These are phyloP conservation scores for Novymonas esmeraldas DNA, from an alignment of 208 protist species.

Conservation along the genomic window DNA sequence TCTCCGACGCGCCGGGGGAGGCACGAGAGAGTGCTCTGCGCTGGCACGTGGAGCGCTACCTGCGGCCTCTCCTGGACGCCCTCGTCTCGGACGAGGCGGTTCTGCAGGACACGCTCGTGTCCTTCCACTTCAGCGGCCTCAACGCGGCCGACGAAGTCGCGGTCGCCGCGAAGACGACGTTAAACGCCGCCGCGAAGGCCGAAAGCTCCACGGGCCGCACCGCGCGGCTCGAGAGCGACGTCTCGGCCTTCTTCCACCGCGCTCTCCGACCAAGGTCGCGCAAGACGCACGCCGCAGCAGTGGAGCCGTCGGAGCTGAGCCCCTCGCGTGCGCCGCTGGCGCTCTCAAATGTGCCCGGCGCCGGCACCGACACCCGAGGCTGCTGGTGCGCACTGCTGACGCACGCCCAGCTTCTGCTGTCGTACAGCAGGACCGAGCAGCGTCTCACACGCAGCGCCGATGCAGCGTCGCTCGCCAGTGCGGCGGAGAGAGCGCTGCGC, in stretches of 20 bases:
- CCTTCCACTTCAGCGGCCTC: background rate
- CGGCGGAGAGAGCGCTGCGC: slow-evolving; percentile 7
- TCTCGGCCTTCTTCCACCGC: slow-evolving; percentile 2
- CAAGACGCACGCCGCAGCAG: background rate
- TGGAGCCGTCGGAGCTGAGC: background rate
- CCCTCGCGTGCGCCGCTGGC: background rate
- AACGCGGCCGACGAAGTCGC: background rate
- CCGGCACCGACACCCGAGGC: slow-evolving; percentile 15
- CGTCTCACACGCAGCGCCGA: background rate
- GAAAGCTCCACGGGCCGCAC: background rate
- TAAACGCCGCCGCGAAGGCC: background rate
- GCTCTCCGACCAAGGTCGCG: background rate
- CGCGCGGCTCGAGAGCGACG: background rate
- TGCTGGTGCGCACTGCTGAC: slow-evolving; percentile 27
- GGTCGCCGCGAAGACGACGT: background rate
- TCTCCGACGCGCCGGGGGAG: background rate
- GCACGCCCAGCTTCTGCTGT: slow-evolving; percentile 6
- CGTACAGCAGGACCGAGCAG: background rate
- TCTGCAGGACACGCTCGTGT: background rate
- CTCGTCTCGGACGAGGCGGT: slow-evolving; percentile 13
- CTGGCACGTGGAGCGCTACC: slow-evolving; percentile 4
- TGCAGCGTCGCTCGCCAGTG: background rate
- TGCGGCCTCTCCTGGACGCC: slow-evolving; percentile 4
- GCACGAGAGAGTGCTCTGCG: slow-evolving; percentile 5
- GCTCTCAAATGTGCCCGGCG: slow-evolving; percentile 14